Conservation (phyloP, 2,329 filamentous ascomycete genomes). For the Fusarium gaditjirri region DNA sequence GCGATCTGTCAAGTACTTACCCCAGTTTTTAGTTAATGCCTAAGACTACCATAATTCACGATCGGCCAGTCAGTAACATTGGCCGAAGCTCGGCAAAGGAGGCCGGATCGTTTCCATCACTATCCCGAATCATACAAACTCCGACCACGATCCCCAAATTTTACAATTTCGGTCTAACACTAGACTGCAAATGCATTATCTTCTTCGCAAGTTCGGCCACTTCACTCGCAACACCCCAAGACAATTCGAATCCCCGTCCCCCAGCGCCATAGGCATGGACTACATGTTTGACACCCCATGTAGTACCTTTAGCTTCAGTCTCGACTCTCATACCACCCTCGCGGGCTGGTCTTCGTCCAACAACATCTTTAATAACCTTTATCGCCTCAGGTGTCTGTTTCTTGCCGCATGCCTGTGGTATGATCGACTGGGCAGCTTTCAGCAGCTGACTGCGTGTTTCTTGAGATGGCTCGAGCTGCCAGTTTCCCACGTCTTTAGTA, state of each 20-base stretch:
- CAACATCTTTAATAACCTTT: conserved; percentile 56
- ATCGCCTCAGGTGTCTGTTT: conserved; percentile 4
- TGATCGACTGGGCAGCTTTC: conserved; percentile 12
- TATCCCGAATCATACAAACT: not conserved
- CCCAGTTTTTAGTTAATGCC: not conserved
- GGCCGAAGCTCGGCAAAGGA: not conserved
- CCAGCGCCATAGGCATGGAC: conserved; percentile 70
- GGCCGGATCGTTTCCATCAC: not conserved
- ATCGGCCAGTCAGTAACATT: not conserved
- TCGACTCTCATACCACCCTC: conserved; percentile 59
- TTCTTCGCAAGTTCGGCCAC: conserved; percentile 46
- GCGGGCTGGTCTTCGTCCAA: conserved; percentile 58
- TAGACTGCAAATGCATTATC: not conserved
- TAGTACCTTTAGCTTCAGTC: conserved; percentile 26
- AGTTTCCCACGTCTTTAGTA: conserved; percentile 70
- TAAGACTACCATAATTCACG: not conserved
- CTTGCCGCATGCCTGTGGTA: conserved; percentile 17
- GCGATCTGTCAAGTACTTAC: not conserved
- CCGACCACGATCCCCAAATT: accelerated
- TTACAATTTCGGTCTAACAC: conserved; percentile 17
- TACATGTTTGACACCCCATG: conserved; percentile 39
- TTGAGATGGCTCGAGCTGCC: conserved; percentile 59
- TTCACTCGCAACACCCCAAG: conserved; percentile 67
- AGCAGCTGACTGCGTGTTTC: conserved; percentile 55
- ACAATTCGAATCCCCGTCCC: conserved; percentile 70